Conservation (phyloP, 2,329 filamentous ascomycete genomes). For the Mycocentrospora acerina region DNA sequence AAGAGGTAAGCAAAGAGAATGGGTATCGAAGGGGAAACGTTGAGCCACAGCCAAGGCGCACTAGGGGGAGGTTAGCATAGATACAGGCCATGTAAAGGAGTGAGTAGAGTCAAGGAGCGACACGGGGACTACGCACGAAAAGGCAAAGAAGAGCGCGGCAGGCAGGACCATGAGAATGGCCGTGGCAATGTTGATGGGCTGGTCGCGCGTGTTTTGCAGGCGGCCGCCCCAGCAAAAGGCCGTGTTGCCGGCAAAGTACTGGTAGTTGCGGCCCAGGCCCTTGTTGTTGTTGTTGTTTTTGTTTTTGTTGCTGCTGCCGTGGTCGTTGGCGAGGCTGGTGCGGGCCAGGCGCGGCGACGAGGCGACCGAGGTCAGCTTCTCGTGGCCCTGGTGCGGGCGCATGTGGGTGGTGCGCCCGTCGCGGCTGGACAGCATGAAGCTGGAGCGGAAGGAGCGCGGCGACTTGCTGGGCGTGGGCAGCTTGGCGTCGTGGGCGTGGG, state of each 20-base stretch:
- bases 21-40: slow-evolving; percentile 85
- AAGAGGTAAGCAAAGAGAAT: slow-evolving; percentile 90
- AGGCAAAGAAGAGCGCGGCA: slow-evolving; percentile 78
- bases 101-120: too few species aligned
- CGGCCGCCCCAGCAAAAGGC: slow-evolving; percentile 85
- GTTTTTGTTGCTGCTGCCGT: too few species aligned
- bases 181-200: slow-evolving; percentile 87
- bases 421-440: slow-evolving; percentile 66
- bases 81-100: too few species aligned
- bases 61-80: slow-evolving; percentile 37
- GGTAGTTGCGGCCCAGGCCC: slow-evolving; percentile 71
- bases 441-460: slow-evolving; percentile 74
- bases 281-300: slow-evolving; percentile 43
- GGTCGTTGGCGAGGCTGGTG: slow-evolving; percentile 44
- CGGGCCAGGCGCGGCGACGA: slow-evolving; percentile 68
- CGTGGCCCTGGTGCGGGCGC: slow-evolving; percentile 61
- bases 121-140: slow-evolving; percentile 60
- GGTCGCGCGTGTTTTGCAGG: slow-evolving; percentile 82
- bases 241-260: slow-evolving; percentile 94
- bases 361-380: slow-evolving; percentile 79
- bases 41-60: slow-evolving; percentile 80
- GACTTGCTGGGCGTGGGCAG: slow-evolving; percentile 67
- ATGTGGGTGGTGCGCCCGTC: slow-evolving; percentile 51
- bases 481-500: slow-evolving; percentile 52
- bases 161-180: slow-evolving; percentile 79